A percentile compares a stretch with the other conserved stretches of the same genome.
phyloP scores from a whole-genome alignment of 352 stramenopile species.

The Phytophthora palmivora region DNA sequence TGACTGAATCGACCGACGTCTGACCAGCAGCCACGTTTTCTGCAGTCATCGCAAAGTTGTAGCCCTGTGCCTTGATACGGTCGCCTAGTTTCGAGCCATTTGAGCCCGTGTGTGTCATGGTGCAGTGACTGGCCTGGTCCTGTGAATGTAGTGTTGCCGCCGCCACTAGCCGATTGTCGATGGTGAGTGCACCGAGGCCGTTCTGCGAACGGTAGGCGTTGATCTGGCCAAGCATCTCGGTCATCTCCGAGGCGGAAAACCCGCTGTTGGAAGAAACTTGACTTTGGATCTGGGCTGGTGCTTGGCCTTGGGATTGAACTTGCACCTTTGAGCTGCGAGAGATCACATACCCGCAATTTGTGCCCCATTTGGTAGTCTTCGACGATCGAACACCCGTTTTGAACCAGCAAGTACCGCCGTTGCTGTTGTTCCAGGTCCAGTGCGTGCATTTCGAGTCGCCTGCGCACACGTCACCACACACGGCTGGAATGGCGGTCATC shows the following conservation, averaged over 20 bases:
- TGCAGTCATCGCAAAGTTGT: slow-evolving; percentile 37
- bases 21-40: slow-evolving; percentile 68
- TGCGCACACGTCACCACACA: slow-evolving; percentile 46
- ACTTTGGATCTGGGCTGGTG: neutral
- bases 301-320: slow-evolving; percentile 6
- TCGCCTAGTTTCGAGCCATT: slow-evolving; percentile 40
- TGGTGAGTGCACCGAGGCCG: slow-evolving; percentile 46
- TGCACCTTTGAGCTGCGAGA: slow-evolving; percentile 20
- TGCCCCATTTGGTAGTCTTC: slow-evolving; percentile 31
- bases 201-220: slow-evolving; percentile 56
- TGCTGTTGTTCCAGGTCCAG: slow-evolving; percentile 48
- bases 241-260: slow-evolving; percentile 35
- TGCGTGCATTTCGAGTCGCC: slow-evolving; percentile 44
- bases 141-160: slow-evolving; percentile 51
- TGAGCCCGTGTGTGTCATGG: slow-evolving; percentile 54
- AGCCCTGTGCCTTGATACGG: slow-evolving; percentile 43
- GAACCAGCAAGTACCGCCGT: slow-evolving; percentile 51
- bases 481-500: slow-evolving; percentile 30
- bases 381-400: slow-evolving; percentile 33
- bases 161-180: slow-evolving; percentile 45
- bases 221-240: slow-evolving; percentile 53
- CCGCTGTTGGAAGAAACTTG: slow-evolving; percentile 35
- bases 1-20: slow-evolving; percentile 43
- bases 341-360: slow-evolving; percentile 47
- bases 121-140: slow-evolving; percentile 51